Evolutionary conservation across 495 filamentous ascomycete species (phyloP).

Genomic region (Penicillium paradoxum): DNA sequence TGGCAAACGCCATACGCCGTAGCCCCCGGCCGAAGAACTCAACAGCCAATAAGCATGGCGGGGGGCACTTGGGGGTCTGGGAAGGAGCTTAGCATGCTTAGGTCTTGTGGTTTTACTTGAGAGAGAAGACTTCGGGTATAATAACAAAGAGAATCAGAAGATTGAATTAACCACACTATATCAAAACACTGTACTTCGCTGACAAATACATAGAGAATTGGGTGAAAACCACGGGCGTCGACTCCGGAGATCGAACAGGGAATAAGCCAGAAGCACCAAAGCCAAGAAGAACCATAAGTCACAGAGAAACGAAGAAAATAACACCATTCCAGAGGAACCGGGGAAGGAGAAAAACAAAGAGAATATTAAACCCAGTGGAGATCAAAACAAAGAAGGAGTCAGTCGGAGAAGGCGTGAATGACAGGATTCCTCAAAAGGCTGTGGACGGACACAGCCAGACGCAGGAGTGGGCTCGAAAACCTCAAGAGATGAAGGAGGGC

Average conservation of each 20-base stretch:
- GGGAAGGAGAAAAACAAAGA: conserved; percentile 4
- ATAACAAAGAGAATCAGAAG: neutral
- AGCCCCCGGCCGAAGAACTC: too few species aligned
- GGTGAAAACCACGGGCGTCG: conserved; percentile 9
- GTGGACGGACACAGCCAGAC: conserved; percentile 1
- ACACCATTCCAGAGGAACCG: conserved; percentile 24
- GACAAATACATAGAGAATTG: conserved; percentile 12
- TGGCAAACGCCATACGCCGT: too few species aligned
- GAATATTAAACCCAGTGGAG: conserved; percentile 16
- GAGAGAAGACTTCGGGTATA: too few species aligned
- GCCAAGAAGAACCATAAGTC: conserved; percentile 16
- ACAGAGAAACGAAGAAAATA: conserved; percentile 19
- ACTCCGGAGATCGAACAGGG: conserved; percentile 14
- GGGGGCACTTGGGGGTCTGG: too few species aligned
- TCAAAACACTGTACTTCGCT: conserved; percentile 21
- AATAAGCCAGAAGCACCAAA: conserved; percentile 23
- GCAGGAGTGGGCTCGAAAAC: conserved; percentile 16
- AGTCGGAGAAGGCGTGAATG: conserved; percentile 5
- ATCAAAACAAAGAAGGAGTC: conserved; percentile 9
- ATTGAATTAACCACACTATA: conserved; percentile 21
- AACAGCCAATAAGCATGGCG: too few species aligned
- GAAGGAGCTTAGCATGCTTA: too few species aligned
- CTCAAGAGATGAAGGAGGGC: conserved; percentile 21
- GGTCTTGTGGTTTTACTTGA: too few species aligned
- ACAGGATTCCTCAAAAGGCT: conserved; percentile 8